Base-by-base conservation (phyloP, 1,139 yeast species). In the Geotrichum restrictum region DNA sequence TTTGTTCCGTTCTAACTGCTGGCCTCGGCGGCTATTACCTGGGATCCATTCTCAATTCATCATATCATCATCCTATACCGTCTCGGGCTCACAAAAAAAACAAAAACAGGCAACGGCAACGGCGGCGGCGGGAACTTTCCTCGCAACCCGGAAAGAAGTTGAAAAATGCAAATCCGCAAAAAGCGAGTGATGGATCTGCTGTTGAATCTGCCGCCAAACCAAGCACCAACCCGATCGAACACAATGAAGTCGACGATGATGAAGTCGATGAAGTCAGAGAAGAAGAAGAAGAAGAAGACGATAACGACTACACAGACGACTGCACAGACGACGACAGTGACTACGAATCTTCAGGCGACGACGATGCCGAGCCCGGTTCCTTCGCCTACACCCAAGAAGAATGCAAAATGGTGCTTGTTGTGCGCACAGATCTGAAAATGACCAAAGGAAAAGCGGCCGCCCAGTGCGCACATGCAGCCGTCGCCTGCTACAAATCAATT, bases 381-480 rank as follows among this genome's bases (percentile, higher is more conserved):
- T 61, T 56, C 45, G 56, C 59, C 1, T 57, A 71, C 82, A 18
- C 87, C 82, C 1, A 93, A 88, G 69, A 65, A 3, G 95, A 87
- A 67, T 91, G 86, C 42, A 76, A 89, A 60, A 85, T 93, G 96
- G 89, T 94, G 0, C 74, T 94, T 37, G 81, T 89, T 1, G 91
- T 93, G 1, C 81, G 98, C 56, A 88, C 85, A 43, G 98, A 93
- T 67, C 73, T 93, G 58, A 83, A 82, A 52, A 93, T 93, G 98
- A 83, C 87, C 45, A 89, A 88, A 69, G 98, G 98, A 34, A 94
- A 94, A 67, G 86, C 88, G 1, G 98, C 98, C 1, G 98, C 98
- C 1, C 99, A 93, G 68, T 91, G 98, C 68, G 85, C 89, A 49
- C 99, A 93, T 72, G 98, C 98, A n/a, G 94, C 98, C 0, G 75